These are phyloP conservation scores for Diaporthe citriasiana DNA, from an alignment of 2,329 filamentous ascomycete genomes.

Conservation along the genomic window DNA sequence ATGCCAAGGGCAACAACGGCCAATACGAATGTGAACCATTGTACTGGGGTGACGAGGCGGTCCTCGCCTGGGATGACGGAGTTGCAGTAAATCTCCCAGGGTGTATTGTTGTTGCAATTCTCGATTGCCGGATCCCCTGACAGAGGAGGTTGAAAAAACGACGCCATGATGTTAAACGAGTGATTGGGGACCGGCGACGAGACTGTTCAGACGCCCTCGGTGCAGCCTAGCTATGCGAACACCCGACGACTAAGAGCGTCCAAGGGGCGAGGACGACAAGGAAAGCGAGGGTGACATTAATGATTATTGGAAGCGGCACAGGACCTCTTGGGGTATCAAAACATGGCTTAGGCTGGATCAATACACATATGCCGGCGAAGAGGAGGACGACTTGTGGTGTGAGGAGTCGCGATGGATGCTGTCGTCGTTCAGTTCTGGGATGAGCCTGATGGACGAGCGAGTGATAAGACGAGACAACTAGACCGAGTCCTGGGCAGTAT, in stretches of 20 bases:
- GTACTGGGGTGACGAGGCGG: constrained; percentile 48
- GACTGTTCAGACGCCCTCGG: constrained; percentile 3
- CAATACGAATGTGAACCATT: constrained; percentile 48
- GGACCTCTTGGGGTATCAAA: constrained; percentile 29
- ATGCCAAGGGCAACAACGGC: constrained; percentile 46
- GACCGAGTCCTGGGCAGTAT: constrained; percentile 7
- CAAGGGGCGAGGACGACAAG: constrained; percentile 12
- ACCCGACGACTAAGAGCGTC: constrained; percentile 36
- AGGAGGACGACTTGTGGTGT: background rate
- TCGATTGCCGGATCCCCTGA: constrained; percentile 49
- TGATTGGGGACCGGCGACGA: background rate
- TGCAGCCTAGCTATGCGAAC: constrained; percentile 33
- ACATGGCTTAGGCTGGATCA: constrained; percentile 28
- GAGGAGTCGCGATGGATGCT: background rate
- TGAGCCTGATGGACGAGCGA: constrained; percentile 12
- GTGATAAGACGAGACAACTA: constrained; percentile 3
- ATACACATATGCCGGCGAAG: background rate
- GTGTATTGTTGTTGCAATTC: constrained; percentile 43
- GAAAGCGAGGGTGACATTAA: constrained; percentile 37
- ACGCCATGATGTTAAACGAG: constrained; percentile 48
- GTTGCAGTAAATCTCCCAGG: constrained; percentile 51
- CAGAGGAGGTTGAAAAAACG: constrained; percentile 51
- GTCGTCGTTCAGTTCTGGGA: background rate
- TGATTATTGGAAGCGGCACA: constrained; percentile 13
- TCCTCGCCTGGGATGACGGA: constrained; percentile 44